Evolutionary conservation across 2,329 filamentous ascomycete genomes (phyloP), one percentile per base, ranked within the genome.

Genomic region (Curvularia sp.): DNA sequence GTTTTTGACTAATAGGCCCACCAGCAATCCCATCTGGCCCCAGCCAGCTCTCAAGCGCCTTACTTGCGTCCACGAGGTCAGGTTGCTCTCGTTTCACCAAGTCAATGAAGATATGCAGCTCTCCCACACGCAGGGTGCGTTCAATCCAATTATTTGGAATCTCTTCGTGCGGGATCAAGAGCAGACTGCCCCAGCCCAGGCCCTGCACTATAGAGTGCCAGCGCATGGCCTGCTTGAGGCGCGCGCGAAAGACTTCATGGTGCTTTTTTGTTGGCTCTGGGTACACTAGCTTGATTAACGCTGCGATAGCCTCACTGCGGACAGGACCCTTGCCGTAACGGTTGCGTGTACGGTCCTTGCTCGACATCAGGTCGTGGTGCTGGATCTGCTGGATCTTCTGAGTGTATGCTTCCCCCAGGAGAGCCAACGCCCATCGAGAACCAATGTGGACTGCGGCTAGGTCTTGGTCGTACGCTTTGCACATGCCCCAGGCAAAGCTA

Each of bases 371-470:
- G 32, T 48, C 46, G 13, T 48, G 8, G 28, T 34, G 27, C 38
- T 15, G 6, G 28, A 52, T 52, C 39, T 58, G n/a, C 2, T 43
- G 30, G 1, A 51, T 54, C 46, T 48, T 50, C 46, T 32, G 28
- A 12, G 28, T 32, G 28, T 32, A 32, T 9, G 6, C 28, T 32
- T 32, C 28, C 28, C 8, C 53, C 25, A 13, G 23, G 45, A 51
- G 38, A 38, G 46, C 25, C 19, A 28, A 2, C n/a, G 51, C 46
- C 56, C 18, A 59, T 52, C 46, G 21, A 32, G 36, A 54, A 25
- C 41, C 43, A 42, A 54, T 59, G 7, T 54, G 23, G 13, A 59
- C 45, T 5, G 45, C 39, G 5, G 43, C 36, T 36, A 58, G n/a
- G 49, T 49, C n/a, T 41, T 43, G 15, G 39, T 58, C 12, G n/a